A percentile compares a stretch with the other conserved stretches of the same genome.
Conservation (phyloP, 495 filamentous ascomycete species). For the Annulohypoxylon bovei region DNA sequence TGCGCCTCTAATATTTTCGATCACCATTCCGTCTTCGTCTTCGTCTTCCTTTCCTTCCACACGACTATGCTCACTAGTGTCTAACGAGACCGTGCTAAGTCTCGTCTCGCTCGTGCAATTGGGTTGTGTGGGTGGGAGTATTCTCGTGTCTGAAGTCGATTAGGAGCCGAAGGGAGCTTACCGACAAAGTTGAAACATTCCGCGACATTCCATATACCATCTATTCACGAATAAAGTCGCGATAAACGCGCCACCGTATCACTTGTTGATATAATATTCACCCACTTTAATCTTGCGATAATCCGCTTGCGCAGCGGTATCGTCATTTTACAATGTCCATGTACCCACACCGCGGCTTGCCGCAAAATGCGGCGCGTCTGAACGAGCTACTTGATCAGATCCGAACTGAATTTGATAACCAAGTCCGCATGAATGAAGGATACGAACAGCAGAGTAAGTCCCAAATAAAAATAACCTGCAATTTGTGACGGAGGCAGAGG, state of each 20-base stretch:
- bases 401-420: constrained; percentile 87
- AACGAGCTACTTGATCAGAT: constrained; percentile 92
- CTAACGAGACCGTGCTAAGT: constrained; percentile 33
- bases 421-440: constrained; percentile 76
- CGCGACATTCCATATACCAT: constrained; percentile 6
- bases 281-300: neutral
- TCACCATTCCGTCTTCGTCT: neutral
- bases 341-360: constrained; percentile 92
- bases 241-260: constrained; percentile 2
- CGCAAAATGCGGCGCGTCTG: constrained; percentile 71
- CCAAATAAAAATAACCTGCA: neutral
- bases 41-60: constrained; percentile 2
- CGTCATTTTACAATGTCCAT: constrained; percentile 68
- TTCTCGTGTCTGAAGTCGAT: constrained; percentile 12
- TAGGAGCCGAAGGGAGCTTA: constrained; percentile 3
- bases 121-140: constrained; percentile 32
- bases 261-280: neutral
- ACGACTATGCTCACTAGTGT: constrained; percentile 36
- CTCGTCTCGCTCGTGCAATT: constrained; percentile 33
- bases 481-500: no score
- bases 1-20: constrained; percentile 7
- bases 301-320: constrained; percentile 11
- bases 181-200: neutral
- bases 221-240: neutral
- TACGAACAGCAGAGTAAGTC: constrained; percentile 91